These are phyloP conservation scores for Talaromyces sp. DNA, from an alignment of 2,329 filamentous ascomycete genomes.

Conservation along the genomic window DNA sequence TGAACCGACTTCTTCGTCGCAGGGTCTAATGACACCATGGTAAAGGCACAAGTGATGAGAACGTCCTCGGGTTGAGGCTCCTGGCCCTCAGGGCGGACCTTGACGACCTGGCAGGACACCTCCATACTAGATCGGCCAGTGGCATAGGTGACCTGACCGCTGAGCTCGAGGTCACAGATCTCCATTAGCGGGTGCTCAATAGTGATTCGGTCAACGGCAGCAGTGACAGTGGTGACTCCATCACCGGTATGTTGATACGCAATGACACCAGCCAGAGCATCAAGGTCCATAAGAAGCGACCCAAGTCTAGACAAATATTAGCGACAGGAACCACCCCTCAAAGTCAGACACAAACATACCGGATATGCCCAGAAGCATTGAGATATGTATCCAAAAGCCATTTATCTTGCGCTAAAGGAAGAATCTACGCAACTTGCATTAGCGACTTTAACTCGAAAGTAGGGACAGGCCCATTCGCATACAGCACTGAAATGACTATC, in stretches of 20 bases:
- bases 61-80: slow-evolving; percentile 61
- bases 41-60: slow-evolving; percentile 72
- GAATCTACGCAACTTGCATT: slow-evolving; percentile 49
- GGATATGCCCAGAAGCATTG: slow-evolving; percentile 74
- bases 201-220: slow-evolving; percentile 65
- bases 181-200: slow-evolving; percentile 73
- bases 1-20: slow-evolving; percentile 61
- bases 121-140: slow-evolving; percentile 74
- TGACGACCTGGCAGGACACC: slow-evolving; percentile 72
- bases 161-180: slow-evolving; percentile 77
- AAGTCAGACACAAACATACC: slow-evolving; percentile 39
- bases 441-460: slow-evolving; percentile 3
- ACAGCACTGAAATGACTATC: slow-evolving; percentile 72
- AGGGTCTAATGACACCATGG: slow-evolving; percentile 75
- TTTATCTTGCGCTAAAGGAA: slow-evolving; percentile 72
- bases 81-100: slow-evolving; percentile 63
- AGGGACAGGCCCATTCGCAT: slow-evolving; percentile 30
- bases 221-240: slow-evolving; percentile 64
- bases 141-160: slow-evolving; percentile 69
- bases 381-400: slow-evolving; percentile 79
- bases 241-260: slow-evolving; percentile 74
- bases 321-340: slow-evolving; percentile 15
- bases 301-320: slow-evolving; percentile 57
- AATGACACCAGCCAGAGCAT: slow-evolving; percentile 74
- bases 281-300: slow-evolving; percentile 77